Percentiles rank a stretch among this genome's conserved stretches.
phyloP scores from a whole-genome alignment of 2,329 filamentous ascomycete species.

The Xylariaceae sp. region DNA sequence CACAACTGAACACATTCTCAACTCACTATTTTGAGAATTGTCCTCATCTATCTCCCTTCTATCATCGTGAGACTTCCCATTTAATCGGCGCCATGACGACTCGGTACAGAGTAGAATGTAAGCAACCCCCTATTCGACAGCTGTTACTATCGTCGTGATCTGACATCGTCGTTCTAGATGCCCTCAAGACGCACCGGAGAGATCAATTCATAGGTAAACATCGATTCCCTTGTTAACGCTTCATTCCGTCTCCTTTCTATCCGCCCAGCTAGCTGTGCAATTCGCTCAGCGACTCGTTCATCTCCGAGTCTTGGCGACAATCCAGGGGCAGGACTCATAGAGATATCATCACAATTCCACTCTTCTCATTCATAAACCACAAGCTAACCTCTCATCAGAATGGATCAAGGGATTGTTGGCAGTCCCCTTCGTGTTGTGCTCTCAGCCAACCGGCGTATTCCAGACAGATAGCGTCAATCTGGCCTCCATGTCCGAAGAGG shows the following conservation, averaged over 20 bases:
- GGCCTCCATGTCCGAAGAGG: conserved; percentile 68
- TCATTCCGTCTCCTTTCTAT: not conserved
- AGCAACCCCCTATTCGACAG: conserved; percentile 31
- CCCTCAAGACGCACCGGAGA: conserved; percentile 75
- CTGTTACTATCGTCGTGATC: not conserved
- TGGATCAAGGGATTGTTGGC: conserved; percentile 96
- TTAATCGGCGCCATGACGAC: conserved; percentile 17
- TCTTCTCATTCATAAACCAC: not conserved
- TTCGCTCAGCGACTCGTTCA: not conserved
- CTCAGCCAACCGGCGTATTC: conserved; percentile 84
- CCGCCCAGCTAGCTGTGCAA: not conserved
- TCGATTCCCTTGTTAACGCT: not conserved
- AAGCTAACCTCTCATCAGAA: conserved; percentile 47
- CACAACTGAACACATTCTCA: not conserved
- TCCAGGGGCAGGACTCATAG: not conserved
- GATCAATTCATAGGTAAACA: conserved; percentile 79
- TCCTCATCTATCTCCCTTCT: not conserved
- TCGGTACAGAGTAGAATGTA: conserved; percentile 69
- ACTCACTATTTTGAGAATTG: not conserved
- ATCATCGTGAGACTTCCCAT: not conserved
- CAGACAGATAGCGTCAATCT: conserved; percentile 62
- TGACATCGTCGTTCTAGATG: conserved; percentile 40
- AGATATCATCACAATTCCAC: not conserved
- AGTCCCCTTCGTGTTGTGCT: conserved; percentile 93
- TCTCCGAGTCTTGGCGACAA: not conserved